A percentile compares a stretch with the other conserved stretches of the same genome.
Evolutionary conservation across 208 protist species (phyloP).

Genomic region (Trypanosoma scelopori): DNA sequence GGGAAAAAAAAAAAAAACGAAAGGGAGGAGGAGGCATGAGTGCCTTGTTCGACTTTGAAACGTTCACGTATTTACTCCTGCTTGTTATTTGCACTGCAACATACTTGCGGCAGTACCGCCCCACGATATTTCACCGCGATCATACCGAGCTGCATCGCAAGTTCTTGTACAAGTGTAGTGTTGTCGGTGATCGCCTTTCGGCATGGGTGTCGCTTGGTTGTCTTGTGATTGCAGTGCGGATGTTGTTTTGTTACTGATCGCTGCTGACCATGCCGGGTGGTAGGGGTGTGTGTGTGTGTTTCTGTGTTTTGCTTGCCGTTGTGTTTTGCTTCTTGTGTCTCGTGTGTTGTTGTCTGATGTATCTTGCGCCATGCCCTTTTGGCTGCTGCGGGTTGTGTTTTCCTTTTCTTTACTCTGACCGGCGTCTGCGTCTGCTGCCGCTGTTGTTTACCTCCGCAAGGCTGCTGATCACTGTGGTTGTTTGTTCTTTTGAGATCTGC

Average conservation of each 20-base stretch:
- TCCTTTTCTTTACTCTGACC: neutral
- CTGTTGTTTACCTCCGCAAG: neutral
- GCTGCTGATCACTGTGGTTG: neutral
- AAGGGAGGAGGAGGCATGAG: slow-evolving; percentile 48
- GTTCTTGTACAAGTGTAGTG: slow-evolving; percentile 92
- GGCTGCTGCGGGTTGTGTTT: neutral
- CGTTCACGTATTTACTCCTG: slow-evolving; percentile 80
- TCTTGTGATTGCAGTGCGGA: slow-evolving; percentile 69
- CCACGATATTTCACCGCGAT: slow-evolving; percentile 86
- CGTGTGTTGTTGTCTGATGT: neutral
- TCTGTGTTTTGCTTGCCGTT: neutral
- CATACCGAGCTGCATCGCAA: slow-evolving; percentile 81
- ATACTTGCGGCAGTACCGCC: slow-evolving; percentile 87
- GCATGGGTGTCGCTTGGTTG: slow-evolving; percentile 79
- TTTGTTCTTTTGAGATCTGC: neutral
- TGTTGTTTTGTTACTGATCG: slow-evolving; percentile 76
- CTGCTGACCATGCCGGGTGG: neutral
- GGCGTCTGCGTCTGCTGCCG: neutral
- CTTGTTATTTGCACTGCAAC: slow-evolving; percentile 89
- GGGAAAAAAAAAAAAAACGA: neutral
- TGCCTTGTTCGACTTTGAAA: slow-evolving; percentile 89
- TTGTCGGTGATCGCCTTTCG: slow-evolving; percentile 89
- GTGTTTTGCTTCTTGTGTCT: neutral
- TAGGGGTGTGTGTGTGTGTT: neutral
- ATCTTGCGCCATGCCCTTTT: neutral